Evolutionary conservation across 2,329 filamentous ascomycete genomes (phyloP).

Genomic region (Cryphonectria carpinicola): DNA sequence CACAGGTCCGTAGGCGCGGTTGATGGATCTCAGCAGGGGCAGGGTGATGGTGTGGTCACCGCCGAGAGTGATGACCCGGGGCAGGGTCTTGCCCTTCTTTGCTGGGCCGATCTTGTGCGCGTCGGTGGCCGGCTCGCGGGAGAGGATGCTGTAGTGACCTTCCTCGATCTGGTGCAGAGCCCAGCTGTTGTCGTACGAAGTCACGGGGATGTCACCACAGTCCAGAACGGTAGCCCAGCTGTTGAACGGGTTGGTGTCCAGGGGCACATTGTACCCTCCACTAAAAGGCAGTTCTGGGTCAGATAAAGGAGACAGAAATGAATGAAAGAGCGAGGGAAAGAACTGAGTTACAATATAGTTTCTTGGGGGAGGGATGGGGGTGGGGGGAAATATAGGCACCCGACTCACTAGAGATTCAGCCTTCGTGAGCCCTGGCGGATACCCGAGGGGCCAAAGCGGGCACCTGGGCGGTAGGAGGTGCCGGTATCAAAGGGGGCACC

Average conservation of each 20-base stretch:
- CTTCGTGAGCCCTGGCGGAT: constrained; percentile 85
- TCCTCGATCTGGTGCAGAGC: constrained; percentile 85
- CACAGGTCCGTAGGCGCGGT: constrained; percentile 63
- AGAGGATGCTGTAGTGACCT: constrained; percentile 77
- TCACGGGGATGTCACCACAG: constrained; percentile 84
- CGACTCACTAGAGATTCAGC: constrained; percentile 81
- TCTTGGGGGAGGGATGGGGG: background rate
- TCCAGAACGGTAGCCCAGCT: constrained; percentile 81
- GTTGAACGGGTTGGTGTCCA: constrained; percentile 79
- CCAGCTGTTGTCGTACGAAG: constrained; percentile 83
- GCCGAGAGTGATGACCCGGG: constrained; percentile 77
- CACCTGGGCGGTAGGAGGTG: constrained; percentile 82
- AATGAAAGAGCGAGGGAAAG: background rate
- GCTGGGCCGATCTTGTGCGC: constrained; percentile 69
- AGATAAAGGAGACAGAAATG: constrained; percentile 33
- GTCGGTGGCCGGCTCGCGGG: constrained; percentile 70
- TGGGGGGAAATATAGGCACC: background rate
- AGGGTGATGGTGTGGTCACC: constrained; percentile 67
- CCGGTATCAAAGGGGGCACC: constrained; percentile 88
- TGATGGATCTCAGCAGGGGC: constrained; percentile 62
- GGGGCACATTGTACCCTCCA: constrained; percentile 84
- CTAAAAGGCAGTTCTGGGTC: constrained; percentile 50
- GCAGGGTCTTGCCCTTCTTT: constrained; percentile 74
- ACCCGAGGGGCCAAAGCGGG: constrained; percentile 81
- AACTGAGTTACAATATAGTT: background rate